Evolutionary conservation across 169 alveolate genomes (phyloP).

Genomic region (Cryptosporidium sp.): DNA sequence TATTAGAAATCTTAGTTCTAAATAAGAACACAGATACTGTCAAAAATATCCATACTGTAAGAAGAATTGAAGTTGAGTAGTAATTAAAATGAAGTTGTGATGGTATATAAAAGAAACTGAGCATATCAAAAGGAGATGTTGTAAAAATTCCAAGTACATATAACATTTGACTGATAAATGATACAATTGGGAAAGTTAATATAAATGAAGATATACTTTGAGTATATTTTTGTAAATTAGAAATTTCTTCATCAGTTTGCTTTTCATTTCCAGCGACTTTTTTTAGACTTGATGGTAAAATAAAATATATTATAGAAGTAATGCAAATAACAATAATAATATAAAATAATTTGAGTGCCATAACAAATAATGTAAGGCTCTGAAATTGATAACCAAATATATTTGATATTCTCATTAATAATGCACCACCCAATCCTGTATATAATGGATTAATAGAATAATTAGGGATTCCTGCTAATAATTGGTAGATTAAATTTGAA

Average conservation of each 20-base stretch:
- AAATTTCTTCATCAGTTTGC: conserved; percentile 55
- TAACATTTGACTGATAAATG: conserved; percentile 63
- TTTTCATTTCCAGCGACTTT: conserved; percentile 12
- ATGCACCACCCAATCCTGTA: conserved; percentile 69
- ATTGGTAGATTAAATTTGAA: conserved; percentile 55
- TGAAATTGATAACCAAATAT: conserved; percentile 23
- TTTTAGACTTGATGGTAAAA: conserved; percentile 47
- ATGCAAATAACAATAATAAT: conserved; percentile 9
- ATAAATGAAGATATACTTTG: conserved; percentile 66
- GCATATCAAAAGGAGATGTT: conserved; percentile 68
- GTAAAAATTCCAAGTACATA: conserved; percentile 45
- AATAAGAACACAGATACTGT: conserved; percentile 21
- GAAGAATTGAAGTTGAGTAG: conserved; percentile 35
- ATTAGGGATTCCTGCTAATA: conserved; percentile 41
- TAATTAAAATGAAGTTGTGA: conserved; percentile 68
- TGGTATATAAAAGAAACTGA: conserved; percentile 67
- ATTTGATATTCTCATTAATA: conserved; percentile 16
- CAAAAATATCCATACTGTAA: conserved; percentile 22
- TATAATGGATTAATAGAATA: conserved; percentile 57
- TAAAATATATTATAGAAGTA: neutral
- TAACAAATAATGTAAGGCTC: conserved; percentile 7
- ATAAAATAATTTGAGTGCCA: conserved; percentile 39
- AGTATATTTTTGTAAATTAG: conserved; percentile 44
- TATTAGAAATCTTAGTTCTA: conserved; percentile 58
- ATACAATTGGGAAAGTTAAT: conserved; percentile 60